A percentile compares a stretch with the other conserved stretches of the same genome.
phyloP scores from a whole-genome alignment of 495 filamentous ascomycete species.

The Mycothermus thermophilus region DNA sequence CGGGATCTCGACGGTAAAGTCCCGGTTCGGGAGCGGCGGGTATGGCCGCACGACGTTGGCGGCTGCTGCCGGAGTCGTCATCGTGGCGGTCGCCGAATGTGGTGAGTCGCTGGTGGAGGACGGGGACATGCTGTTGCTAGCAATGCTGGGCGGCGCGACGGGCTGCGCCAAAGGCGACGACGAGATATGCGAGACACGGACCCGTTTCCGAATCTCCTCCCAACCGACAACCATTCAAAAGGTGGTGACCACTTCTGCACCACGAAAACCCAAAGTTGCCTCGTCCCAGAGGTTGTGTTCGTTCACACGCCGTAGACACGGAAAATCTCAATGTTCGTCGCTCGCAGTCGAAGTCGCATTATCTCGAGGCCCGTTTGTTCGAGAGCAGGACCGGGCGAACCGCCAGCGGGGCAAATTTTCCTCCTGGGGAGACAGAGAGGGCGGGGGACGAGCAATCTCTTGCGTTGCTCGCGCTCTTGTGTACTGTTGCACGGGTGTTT shows the following conservation, averaged over 20 bases:
- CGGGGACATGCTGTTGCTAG: slow-evolving; percentile 36
- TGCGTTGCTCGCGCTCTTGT: background rate
- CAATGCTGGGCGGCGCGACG: background rate
- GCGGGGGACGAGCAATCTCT: background rate
- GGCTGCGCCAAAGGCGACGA: background rate
- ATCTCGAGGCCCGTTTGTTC: no score
- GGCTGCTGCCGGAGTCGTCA: slow-evolving; percentile 19
- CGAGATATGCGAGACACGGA: background rate
- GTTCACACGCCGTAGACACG: slow-evolving; percentile 8
- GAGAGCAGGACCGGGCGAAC: no score
- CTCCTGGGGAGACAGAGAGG: background rate
- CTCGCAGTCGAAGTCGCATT: slow-evolving; percentile 13
- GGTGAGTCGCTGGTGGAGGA: slow-evolving; percentile 39
- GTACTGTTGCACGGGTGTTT: background rate
- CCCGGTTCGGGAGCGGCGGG: slow-evolving; percentile 30
- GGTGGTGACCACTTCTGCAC: no score
- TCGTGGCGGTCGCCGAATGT: slow-evolving; percentile 25
- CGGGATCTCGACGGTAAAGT: slow-evolving; percentile 36
- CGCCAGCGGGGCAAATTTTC: background rate
- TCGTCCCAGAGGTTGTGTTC: background rate
- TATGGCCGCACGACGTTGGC: slow-evolving; percentile 27
- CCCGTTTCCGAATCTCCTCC: background rate
- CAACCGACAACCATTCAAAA: slow-evolving; percentile 1
- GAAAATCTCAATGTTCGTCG: slow-evolving; percentile 3
- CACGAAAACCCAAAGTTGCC: no score